Evolutionary conservation across 1,139 yeast genomes (phyloP), one percentile per base, ranked within the genome.

Genomic region (Saccharomycopsis crataegensis): DNA sequence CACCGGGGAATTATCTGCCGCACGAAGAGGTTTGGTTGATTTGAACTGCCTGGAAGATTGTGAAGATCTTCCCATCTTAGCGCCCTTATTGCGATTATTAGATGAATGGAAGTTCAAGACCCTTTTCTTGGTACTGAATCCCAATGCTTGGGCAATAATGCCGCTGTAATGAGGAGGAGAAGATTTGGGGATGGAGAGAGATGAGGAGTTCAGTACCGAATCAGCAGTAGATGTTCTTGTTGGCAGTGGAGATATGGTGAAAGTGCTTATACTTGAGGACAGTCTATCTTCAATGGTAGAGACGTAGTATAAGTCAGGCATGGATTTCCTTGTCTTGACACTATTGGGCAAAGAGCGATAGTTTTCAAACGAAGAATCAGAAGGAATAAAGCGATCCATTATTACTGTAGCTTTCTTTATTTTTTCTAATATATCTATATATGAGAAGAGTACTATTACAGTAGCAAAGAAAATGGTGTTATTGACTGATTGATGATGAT

Each of bases 141-240:
- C 78, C 43, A 80, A 65, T 1, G 83, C 83, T 32, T 69, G 71
- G 1, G 83, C 82, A 37, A 80, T 75, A 37, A 67, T 65, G 12
- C 62, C 65, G 50, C 68, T 65, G 50, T 71, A 48, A 17, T 38
- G 46, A 28, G n/a, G 14, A 16, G 47, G 37, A 1, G n/a, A 11
- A 45, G 17, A 37, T 7, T 14, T n/a, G 12, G 46, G 14, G 17
- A 31, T 43, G 31, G 41, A 17, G 7, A n/a, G 17, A 6, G 46
- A 42, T 1, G 37, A 12, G n/a, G 14, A 28, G n/a, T 40, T 48
- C 9, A 11, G n/a, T 28, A 45, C 12, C 16, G 34, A 11, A 17
- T 16, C 41, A 11, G 48, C 48, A 12, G 48, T 45, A 4, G 48
- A 6, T 7, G 16, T 45, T 45, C 34, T 33, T 46, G 46, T 46